phyloP scores from a whole-genome alignment of 257 asterid species.

The Scutellaria minor region DNA sequence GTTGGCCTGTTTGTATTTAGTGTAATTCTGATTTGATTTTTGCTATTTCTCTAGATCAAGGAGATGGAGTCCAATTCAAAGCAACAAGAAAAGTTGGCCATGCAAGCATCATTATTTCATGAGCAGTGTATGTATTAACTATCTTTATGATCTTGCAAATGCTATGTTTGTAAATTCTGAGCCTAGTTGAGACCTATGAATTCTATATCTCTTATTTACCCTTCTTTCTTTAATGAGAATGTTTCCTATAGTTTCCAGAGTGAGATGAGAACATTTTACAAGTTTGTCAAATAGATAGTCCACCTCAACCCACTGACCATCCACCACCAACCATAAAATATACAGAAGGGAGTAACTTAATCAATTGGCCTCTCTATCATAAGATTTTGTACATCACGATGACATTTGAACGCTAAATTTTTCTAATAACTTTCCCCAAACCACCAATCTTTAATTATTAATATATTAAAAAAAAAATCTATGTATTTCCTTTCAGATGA shows the following conservation, averaged over 20 bases:
- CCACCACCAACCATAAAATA: background rate
- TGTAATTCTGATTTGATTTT: slow-evolving; percentile 32
- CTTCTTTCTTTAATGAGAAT: slow-evolving; percentile 20
- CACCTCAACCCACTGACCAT: slow-evolving; percentile 1
- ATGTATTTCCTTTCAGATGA: background rate
- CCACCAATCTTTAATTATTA: background rate
- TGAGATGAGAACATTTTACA: background rate
- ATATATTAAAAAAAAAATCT: background rate
- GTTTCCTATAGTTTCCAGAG: slow-evolving; percentile 17
- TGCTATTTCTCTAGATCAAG: slow-evolving; percentile 56
- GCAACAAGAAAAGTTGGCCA: slow-evolving; percentile 69
- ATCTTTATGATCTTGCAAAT: slow-evolving; percentile 6
- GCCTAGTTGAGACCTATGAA: slow-evolving; percentile 4
- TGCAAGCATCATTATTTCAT: slow-evolving; percentile 57
- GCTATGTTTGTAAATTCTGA: slow-evolving; percentile 7
- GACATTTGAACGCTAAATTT: too few species aligned
- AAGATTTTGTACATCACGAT: slow-evolving; percentile 12
- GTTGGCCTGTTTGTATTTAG: slow-evolving; percentile 12
- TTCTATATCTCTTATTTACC: slow-evolving; percentile 18
- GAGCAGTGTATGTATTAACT: slow-evolving; percentile 62
- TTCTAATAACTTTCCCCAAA: background rate
- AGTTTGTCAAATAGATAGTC: background rate
- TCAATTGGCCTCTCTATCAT: background rate
- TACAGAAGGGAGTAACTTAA: background rate
- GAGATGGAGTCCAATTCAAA: slow-evolving; percentile 80